Base-by-base conservation (phyloP, 306 rosid genomes). In the Senna siamea region DNA sequence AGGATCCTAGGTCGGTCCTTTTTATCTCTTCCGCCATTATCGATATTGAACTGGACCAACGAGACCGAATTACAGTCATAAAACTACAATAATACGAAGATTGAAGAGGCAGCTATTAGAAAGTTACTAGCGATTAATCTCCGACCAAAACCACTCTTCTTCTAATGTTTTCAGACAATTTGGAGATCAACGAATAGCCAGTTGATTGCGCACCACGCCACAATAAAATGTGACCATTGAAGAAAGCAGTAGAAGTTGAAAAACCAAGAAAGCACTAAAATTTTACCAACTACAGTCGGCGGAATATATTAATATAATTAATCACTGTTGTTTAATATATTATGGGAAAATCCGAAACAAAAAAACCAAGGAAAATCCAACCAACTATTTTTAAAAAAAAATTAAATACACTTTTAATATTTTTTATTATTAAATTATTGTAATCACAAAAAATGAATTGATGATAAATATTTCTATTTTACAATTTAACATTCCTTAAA, bases 1-100 rank as follows among this genome's bases (percentile, higher is more conserved):
- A 32, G 7, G 92, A 64, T 40, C 79, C 43, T 7, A 82, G 34
- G 37, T 70, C 85, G 81, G 78, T 68, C 75, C 81, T 83, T 17
- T 80, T 77, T 1, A 89, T 44, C 30, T 87, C 88, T 65, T 87
- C 88, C 34, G 97, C 88, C 98, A 95, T 92, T 82, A 60, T 83
- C 20, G 51, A 63, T 11, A 61, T 55, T 12, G 71, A 58, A 41
- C 65, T 52, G 2, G 72, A 76, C 74, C 34, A 79, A 46, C 91
- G 90, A 18, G 52, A 67, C 35, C 89, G 86, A 84, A 79, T 79
- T 55, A 74, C 9, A 84, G 48, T 92, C 96, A 88, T 89, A 5
- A 7, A 74, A 20, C 34, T 14, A 15, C n/a, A 62, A 62, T 9
- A 10, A 37, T 10, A 18, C 9, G 14, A 26, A 26, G 30, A 3